These are phyloP conservation scores for Penicillium sp. DNA, from an alignment of 2,329 filamentous ascomycete genomes.

Conservation along the genomic window DNA sequence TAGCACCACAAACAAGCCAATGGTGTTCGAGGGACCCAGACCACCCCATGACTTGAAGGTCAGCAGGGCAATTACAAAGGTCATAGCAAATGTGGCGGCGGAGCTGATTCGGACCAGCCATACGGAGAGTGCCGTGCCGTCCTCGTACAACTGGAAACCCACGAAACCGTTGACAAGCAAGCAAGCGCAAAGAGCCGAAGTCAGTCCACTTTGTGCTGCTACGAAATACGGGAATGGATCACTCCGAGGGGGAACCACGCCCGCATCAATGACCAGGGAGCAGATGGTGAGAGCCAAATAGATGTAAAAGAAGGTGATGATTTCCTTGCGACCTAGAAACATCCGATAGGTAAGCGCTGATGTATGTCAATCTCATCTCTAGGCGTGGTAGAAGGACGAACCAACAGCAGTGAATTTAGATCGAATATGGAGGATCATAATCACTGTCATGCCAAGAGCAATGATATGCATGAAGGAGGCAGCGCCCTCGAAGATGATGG, in stretches of 20 bases:
- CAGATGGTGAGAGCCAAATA: constrained; percentile 89
- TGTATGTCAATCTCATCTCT: background rate
- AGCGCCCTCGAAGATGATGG: constrained; percentile 95
- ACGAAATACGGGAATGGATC: constrained; percentile 87
- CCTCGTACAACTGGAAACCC: constrained; percentile 97
- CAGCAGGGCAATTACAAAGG: constrained; percentile 82
- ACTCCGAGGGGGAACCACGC: constrained; percentile 83
- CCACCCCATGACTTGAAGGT: constrained; percentile 94
- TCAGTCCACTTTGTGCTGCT: constrained; percentile 80
- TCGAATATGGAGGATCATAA: constrained; percentile 96
- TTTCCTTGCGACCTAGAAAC: constrained; percentile 65
- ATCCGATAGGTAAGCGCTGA: constrained; percentile 15
- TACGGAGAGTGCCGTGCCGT: constrained; percentile 88
- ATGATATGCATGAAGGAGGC: constrained; percentile 90
- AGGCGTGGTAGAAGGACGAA: constrained; percentile 50
- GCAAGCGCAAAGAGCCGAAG: constrained; percentile 83
- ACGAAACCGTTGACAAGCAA: constrained; percentile 97
- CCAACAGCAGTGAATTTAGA: constrained; percentile 98
- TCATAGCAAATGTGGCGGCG: constrained; percentile 78
- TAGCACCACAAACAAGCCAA: constrained; percentile 86
- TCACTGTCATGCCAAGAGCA: constrained; percentile 86
- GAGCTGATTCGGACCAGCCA: constrained; percentile 87
- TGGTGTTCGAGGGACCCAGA: constrained; percentile 79
- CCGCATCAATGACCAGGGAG: constrained; percentile 88
- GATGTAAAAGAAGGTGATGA: constrained; percentile 93